A percentile compares a stretch with the other conserved stretches of the same genome.
Conservation (phyloP, 2,329 filamentous ascomycete species). For the Trichophyton benhamiae region DNA sequence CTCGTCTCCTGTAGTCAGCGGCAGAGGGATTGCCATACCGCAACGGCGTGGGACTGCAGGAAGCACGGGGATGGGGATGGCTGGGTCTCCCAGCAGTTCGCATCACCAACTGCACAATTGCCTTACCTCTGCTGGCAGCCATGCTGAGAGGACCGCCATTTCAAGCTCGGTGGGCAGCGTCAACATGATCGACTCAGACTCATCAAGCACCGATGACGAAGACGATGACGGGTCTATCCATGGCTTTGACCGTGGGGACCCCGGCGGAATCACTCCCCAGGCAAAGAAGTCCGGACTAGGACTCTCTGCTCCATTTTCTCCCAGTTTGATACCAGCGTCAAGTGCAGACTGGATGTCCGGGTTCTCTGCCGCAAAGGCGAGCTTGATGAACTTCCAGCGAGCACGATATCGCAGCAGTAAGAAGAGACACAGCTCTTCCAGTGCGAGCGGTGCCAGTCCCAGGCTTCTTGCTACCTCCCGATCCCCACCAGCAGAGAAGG, state of each 20-base stretch:
- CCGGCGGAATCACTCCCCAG: constrained; percentile 55
- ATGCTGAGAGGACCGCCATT: constrained; percentile 54
- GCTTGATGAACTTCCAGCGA: constrained; percentile 66
- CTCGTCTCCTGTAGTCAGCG: constrained; percentile 73
- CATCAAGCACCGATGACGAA: constrained; percentile 57
- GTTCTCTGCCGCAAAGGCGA: constrained; percentile 59
- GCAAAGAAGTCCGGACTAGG: constrained; percentile 45
- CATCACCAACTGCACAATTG: constrained; percentile 44
- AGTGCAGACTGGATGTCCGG: constrained; percentile 52
- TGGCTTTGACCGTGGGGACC: constrained; percentile 61
- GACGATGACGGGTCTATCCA: constrained; percentile 46
- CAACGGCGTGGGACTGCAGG: constrained; percentile 36
- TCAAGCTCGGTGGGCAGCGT: constrained; percentile 74
- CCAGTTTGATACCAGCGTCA: constrained; percentile 39
- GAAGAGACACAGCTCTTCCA: constrained; percentile 55
- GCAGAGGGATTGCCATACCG: constrained; percentile 51
- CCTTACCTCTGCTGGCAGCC: constrained; percentile 55
- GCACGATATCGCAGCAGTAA: constrained; percentile 45
- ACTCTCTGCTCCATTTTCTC: constrained; percentile 34
- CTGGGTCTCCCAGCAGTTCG: constrained; percentile 53
- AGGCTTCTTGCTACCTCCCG: constrained; percentile 58
- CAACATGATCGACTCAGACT: constrained; percentile 67
- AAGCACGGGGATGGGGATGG: constrained; percentile 19
- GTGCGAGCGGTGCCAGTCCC: constrained; percentile 57
- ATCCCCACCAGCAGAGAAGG: constrained; percentile 58